Conservation (phyloP, 768 basidiomycete genomes). For the Boletus fagicola region DNA sequence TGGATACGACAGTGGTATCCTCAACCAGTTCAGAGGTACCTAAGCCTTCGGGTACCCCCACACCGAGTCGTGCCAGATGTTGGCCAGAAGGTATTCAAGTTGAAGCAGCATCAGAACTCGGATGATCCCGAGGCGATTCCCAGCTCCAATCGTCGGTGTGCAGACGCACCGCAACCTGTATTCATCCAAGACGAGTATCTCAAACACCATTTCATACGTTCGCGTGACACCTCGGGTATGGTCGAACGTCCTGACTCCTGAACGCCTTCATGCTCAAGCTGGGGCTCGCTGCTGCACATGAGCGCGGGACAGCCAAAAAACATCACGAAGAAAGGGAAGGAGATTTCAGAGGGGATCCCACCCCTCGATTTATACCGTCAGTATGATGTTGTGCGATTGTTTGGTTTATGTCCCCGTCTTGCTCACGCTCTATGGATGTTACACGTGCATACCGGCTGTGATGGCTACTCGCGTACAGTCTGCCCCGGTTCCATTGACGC, state of each 20-base stretch:
- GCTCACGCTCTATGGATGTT: not conserved
- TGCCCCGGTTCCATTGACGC: slow-evolving; percentile 74
- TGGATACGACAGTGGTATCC: not conserved
- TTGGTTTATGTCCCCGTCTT: not conserved
- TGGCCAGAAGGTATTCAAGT: too few relatives aligned
- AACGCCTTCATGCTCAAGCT: too few relatives aligned
- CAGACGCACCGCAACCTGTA: slow-evolving; percentile 27
- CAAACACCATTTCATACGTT: slow-evolving; percentile 23
- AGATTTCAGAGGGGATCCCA: slow-evolving; percentile 69
- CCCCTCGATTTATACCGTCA: slow-evolving; percentile 84
- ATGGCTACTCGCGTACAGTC: slow-evolving; percentile 43
- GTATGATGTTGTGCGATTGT: slow-evolving; percentile 22
- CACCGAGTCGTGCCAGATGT: too few relatives aligned
- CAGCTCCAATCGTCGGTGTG: not conserved
- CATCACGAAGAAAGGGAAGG: slow-evolving; percentile 59
- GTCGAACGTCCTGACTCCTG: too few relatives aligned
- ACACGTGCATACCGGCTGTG: not conserved
- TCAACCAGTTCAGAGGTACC: not conserved
- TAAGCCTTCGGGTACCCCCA: not conserved
- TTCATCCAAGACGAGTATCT: slow-evolving; percentile 72
- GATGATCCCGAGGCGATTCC: not conserved
- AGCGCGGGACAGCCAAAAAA: slow-evolving; percentile 60
- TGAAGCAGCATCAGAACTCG: not conserved
- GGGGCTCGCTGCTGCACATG: slow-evolving; percentile 32
- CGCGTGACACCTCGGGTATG: slow-evolving; percentile 38